These are phyloP conservation scores for Microcos paniculata DNA, from an alignment of 345 rosid genomes.

Conservation along the genomic window DNA sequence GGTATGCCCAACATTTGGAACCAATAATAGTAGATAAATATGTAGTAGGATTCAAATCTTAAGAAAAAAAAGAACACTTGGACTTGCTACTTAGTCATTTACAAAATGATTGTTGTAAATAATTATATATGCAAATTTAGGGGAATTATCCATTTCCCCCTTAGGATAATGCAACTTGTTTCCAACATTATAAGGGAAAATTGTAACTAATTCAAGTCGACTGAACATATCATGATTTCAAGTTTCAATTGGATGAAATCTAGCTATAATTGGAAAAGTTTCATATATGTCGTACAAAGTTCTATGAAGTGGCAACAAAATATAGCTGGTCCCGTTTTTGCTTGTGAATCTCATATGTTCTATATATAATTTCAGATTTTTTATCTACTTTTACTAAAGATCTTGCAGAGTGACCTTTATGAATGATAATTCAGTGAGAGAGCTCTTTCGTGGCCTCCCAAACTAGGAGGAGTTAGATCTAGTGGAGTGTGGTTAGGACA, in stretches of 20 bases:
- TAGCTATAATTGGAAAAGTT: neutral
- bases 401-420: neutral
- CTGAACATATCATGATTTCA: neutral
- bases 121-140: neutral
- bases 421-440: neutral
- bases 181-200: neutral
- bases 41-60: neutral
- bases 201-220: neutral
- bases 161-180: neutral
- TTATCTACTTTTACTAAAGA: neutral
- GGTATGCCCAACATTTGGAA: constrained; percentile 38
- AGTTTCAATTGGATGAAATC: neutral
- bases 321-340: too few relatives aligned
- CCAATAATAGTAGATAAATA: neutral
- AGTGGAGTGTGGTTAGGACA: neutral
- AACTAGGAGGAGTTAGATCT: neutral
- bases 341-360: too few relatives aligned
- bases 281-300: neutral
- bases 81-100: neutral
- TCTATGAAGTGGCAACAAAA: too few relatives aligned
- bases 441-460: neutral
- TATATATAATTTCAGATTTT: too few relatives aligned
- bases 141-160: neutral
- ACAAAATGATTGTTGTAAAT: neutral
- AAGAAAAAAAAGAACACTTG: neutral